Conservation (phyloP, 257 asterid genomes). For the Solanum pennellii region DNA sequence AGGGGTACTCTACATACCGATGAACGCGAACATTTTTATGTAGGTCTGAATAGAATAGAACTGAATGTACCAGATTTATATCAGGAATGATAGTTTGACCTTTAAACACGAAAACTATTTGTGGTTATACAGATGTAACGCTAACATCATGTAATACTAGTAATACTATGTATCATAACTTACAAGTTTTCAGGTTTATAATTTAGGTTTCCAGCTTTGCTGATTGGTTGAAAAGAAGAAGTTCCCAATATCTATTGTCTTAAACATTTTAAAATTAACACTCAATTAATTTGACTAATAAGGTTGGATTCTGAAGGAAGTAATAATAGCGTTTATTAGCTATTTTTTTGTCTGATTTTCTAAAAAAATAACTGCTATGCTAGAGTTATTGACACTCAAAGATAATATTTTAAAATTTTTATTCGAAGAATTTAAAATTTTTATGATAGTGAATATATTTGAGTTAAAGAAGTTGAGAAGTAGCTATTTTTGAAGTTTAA, state of each 20-base stretch:
- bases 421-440: rapidly evolving
- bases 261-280: not conserved
- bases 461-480: not conserved
- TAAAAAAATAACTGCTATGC: not conserved
- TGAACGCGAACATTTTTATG: too few species aligned
- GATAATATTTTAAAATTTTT: not conserved
- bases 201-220: not conserved
- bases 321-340: not conserved
- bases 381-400: not conserved
- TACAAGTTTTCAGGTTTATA: not conserved
- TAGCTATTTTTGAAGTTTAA: not conserved
- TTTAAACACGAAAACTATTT: not conserved
- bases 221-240: not conserved
- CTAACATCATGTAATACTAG: not conserved
- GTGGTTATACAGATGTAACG: not conserved
- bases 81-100: not conserved
- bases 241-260: not conserved
- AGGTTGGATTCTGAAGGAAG: too few species aligned
- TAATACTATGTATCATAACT: too few species aligned
- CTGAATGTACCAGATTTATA: too few species aligned
- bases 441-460: not conserved
- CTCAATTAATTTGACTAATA: too few species aligned
- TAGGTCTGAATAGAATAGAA: too few species aligned
- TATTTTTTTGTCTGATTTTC: not conserved
- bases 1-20: too few species aligned